Base-by-base conservation (phyloP, 108 stramenopile species). In the Cyclostephanos invisitatus region DNA sequence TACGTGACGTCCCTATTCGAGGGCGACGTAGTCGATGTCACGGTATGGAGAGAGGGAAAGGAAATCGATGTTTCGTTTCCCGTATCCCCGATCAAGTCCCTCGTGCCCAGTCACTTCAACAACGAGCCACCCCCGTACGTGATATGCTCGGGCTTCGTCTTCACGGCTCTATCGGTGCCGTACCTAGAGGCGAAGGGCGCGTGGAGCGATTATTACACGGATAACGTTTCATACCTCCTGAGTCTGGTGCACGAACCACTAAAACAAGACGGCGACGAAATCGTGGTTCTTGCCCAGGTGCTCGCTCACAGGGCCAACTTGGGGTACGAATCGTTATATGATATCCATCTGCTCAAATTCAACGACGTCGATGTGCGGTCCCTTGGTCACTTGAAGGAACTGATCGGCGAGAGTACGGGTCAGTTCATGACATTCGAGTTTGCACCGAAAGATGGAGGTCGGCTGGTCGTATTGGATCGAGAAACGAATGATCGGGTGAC, bases 81-180 rank as follows among this genome's bases (percentile, higher is more conserved):
- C 11, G 75, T 84, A 3, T 55, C 49, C 1, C 70, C 79, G 2
- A 64, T 75, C 24, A 63, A 56, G 48, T 24, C 70, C 11, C 61
- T 86, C 37, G 85, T 88, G 4, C 87, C 87, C 2, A 64, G 68
- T 36, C 82, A 84, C 55, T 83, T 69, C 67, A 57, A 83, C 70
- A 83, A 89, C 67, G 60, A 69, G 18, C 58, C 78, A 0, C 86
- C 88, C 46, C 78, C 83, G 5, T 89, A 83, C 50, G 56, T 85
- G 42, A 75, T 89, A 24, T 61, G 74, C 22, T 84, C 76, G 6
- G 88, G 86, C 14, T 73, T 89, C 63, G 88, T 89, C 36, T 86
- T 86, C 75, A 67, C 78, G 5, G 70, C 84, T 44, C 58, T 88
- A 6, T 81, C 84, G 37, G 68, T 84, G 0, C 83, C 76, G 1